Percentiles rank a stretch among this genome's conserved stretches.
Conservation (phyloP, 2,329 filamentous ascomycete species). For the Fusarium hostae region DNA sequence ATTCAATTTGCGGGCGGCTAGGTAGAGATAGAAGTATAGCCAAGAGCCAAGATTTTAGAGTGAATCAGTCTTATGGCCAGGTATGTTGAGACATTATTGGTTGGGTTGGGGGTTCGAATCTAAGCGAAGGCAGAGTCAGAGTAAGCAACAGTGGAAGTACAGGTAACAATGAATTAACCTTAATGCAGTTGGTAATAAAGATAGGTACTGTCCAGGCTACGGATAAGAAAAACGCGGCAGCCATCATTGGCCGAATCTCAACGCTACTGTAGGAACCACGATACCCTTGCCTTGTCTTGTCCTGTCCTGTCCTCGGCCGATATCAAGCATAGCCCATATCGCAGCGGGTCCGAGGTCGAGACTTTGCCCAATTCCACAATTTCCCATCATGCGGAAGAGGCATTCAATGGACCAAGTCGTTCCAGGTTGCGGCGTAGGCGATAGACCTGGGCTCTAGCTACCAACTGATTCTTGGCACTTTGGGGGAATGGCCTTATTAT, state of each 20-base stretch:
- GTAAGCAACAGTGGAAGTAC: not conserved
- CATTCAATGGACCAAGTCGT: conserved; percentile 58
- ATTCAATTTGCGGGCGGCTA: not conserved
- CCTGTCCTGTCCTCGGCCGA: conserved; percentile 9
- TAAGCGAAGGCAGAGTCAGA: not conserved
- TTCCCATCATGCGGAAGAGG: conserved; percentile 60
- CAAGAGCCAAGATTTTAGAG: conserved; percentile 1
- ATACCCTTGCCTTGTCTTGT: not conserved
- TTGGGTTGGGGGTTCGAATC: not conserved
- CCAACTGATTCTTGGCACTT: conserved; percentile 6
- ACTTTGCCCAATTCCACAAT: conserved; percentile 1
- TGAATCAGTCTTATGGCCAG: not conserved
- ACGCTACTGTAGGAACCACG: conserved; percentile 25
- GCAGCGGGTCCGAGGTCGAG: conserved; percentile 18
- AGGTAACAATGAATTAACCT: not conserved
- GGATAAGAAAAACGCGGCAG: not conserved
- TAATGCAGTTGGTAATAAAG: not conserved
- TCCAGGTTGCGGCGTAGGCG: conserved; percentile 58
- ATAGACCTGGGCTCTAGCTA: not conserved
- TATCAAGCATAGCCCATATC: not conserved
- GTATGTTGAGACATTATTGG: not conserved
- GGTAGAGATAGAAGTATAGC: not conserved
- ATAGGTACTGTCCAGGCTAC: not conserved
- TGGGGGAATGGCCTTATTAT: not conserved
- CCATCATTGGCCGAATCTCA: conserved; percentile 12